phyloP scores from a whole-genome alignment of 768 basidiomycete species.

The Podaxis sp. region DNA sequence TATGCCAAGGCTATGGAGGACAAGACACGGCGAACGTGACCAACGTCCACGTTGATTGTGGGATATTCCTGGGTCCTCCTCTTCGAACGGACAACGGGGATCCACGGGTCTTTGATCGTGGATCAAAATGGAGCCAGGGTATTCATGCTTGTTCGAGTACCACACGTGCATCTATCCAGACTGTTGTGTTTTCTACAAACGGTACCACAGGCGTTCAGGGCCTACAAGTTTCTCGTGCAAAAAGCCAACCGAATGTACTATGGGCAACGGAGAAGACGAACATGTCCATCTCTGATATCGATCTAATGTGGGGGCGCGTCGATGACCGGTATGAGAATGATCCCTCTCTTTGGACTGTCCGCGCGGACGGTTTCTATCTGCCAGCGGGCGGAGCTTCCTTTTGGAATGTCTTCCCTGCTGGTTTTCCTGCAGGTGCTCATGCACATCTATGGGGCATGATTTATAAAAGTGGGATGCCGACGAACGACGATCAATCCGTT shows the following conservation, averaged over 20 bases:
- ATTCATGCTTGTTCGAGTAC: conserved; percentile 21
- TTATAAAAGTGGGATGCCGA: background rate
- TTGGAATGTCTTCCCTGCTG: background rate
- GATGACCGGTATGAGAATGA: conserved; percentile 13
- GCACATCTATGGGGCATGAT: background rate
- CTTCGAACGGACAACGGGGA: conserved; percentile 23
- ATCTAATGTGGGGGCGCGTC: conserved; percentile 10
- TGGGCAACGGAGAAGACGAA: conserved; percentile 11
- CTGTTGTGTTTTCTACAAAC: conserved; percentile 4
- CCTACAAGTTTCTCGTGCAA: background rate
- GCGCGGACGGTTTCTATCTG: conserved; percentile 1
- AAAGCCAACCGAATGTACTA: background rate
- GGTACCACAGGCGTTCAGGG: conserved; percentile 2
- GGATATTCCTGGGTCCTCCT: conserved; percentile 20
- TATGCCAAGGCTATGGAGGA: conserved; percentile 22
- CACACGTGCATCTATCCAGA: conserved; percentile 16
- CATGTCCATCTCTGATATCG: background rate
- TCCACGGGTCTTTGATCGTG: conserved; percentile 5
- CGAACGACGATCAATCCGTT: background rate
- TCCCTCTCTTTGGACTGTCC: conserved; percentile 10
- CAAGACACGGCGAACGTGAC: conserved; percentile 21
- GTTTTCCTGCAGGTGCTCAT: conserved; percentile 1
- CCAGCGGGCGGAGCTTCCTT: conserved; percentile 10
- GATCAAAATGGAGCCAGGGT: conserved; percentile 24
- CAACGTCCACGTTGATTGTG: conserved; percentile 24